Evolutionary conservation across 106 monocot species (phyloP).

Genomic region (Chionographis japonica): DNA sequence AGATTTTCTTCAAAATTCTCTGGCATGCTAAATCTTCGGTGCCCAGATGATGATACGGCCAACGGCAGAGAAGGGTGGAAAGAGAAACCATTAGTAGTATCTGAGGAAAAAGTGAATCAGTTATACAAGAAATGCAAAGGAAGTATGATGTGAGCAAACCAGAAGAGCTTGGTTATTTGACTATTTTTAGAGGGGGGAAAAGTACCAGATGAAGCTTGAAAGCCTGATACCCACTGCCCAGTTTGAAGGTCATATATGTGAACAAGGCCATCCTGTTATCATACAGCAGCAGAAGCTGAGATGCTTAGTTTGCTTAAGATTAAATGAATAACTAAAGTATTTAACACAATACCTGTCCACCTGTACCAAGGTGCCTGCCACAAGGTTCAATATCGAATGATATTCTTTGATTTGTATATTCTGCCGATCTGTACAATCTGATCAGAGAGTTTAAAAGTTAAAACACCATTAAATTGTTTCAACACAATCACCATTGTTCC

Average conservation of each 20-base stretch:
- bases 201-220: slow-evolving; percentile 86
- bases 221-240: slow-evolving; percentile 71
- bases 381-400: slow-evolving; percentile 93
- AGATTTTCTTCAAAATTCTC: slow-evolving; percentile 38
- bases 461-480: too few relatives aligned
- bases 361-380: slow-evolving; percentile 90
- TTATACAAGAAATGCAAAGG: not conserved
- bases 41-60: slow-evolving; percentile 79
- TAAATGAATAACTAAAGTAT: slow-evolving; percentile 1
- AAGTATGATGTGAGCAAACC: not conserved
- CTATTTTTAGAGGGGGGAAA: not conserved
- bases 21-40: slow-evolving; percentile 61
- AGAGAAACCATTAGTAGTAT: slow-evolving; percentile 85
- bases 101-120: slow-evolving; percentile 31
- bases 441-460: slow-evolving; percentile 1
- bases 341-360: slow-evolving; percentile 61
- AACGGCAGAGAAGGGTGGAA: slow-evolving; percentile 80
- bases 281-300: not conserved
- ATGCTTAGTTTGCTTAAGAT: not conserved
- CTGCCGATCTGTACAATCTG: slow-evolving; percentile 90
- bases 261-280: slow-evolving; percentile 75
- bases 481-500: too few relatives aligned
- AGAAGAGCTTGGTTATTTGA: not conserved
- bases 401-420: slow-evolving; percentile 91
- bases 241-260: slow-evolving; percentile 93